Conservation (phyloP, 2,329 filamentous ascomycete species). For the Diplodia corticola region DNA sequence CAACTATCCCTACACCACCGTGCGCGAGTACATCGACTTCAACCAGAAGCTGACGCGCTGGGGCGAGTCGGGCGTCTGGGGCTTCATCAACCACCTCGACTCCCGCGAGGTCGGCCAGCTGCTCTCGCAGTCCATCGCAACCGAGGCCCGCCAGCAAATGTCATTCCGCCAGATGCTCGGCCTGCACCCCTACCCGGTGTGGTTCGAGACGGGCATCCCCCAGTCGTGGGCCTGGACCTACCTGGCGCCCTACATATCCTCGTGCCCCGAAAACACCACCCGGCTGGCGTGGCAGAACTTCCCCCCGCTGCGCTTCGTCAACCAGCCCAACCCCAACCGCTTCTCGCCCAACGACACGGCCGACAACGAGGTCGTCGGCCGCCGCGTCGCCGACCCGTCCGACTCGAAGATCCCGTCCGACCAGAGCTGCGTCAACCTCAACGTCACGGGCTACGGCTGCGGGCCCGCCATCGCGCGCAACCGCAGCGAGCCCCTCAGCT, state of each 20-base stretch:
- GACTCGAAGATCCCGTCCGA: constrained; percentile 45
- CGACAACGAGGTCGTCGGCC: constrained; percentile 64
- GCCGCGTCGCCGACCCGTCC: constrained; percentile 57
- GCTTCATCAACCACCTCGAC: constrained; percentile 76
- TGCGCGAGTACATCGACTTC: constrained; percentile 79
- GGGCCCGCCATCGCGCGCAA: constrained; percentile 67
- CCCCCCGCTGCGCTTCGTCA: constrained; percentile 68
- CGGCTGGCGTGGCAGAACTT: constrained; percentile 84
- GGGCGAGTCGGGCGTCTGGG: constrained; percentile 78
- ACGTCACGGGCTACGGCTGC: constrained; percentile 58
- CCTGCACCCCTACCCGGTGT: constrained; percentile 77
- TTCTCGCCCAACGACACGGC: constrained; percentile 62
- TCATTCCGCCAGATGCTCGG: constrained; percentile 82
- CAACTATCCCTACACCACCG: constrained; percentile 74
- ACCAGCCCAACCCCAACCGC: constrained; percentile 74
- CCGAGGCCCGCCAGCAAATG: constrained; percentile 79
- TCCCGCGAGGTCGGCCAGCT: constrained; percentile 72
- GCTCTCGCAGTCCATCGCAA: constrained; percentile 73
- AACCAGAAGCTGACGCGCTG: constrained; percentile 81
- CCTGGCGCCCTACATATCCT: constrained; percentile 77
- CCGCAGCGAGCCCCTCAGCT: constrained; percentile 69
- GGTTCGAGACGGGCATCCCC: constrained; percentile 77
- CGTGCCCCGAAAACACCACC: constrained; percentile 71
- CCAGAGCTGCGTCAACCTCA: constrained; percentile 61
- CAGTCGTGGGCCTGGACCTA: constrained; percentile 85